Evolutionary conservation across 1,139 yeast species (phyloP).

Genomic region (Scheffersomyces insectosa): DNA sequence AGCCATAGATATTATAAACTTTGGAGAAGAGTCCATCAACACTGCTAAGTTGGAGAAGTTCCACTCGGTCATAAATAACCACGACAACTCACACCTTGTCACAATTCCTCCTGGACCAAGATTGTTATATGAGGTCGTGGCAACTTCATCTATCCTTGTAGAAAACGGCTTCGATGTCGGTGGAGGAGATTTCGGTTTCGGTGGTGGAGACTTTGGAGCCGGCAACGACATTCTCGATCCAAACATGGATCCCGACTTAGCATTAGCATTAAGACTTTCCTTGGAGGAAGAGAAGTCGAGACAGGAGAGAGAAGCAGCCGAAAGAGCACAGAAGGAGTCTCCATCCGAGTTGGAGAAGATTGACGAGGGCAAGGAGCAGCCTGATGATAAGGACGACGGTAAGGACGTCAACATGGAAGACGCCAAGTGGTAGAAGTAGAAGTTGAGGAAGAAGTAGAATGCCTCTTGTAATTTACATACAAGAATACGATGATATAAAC

Average conservation of each 20-base stretch:
- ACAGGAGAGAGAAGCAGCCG: slow-evolving; percentile 61
- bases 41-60: slow-evolving; percentile 81
- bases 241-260: slow-evolving; percentile 94
- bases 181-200: slow-evolving; percentile 35
- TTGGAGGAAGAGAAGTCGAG: slow-evolving; percentile 80
- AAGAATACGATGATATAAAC: too few relatives aligned
- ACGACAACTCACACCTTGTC: slow-evolving; percentile 81
- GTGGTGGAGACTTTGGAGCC: slow-evolving; percentile 46
- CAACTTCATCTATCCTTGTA: slow-evolving; percentile 66
- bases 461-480: too few relatives aligned
- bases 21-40: slow-evolving; percentile 85
- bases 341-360: slow-evolving; percentile 31
- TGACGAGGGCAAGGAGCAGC: slow-evolving; percentile 28
- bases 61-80: slow-evolving; percentile 70
- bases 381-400: slow-evolving; percentile 13
- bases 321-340: slow-evolving; percentile 34
- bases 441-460: too few relatives aligned
- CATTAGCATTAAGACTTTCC: slow-evolving; percentile 85
- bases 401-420: slow-evolving; percentile 19
- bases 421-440: slow-evolving; percentile 7
- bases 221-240: slow-evolving; percentile 78
- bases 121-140: slow-evolving; percentile 70
- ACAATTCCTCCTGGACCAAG: slow-evolving; percentile 89
- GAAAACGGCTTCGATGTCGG: slow-evolving; percentile 55
- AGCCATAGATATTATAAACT: slow-evolving; percentile 86